Base-by-base conservation (phyloP, 2,329 filamentous ascomycete genomes). In the Pochonia chlamydosporia region DNA sequence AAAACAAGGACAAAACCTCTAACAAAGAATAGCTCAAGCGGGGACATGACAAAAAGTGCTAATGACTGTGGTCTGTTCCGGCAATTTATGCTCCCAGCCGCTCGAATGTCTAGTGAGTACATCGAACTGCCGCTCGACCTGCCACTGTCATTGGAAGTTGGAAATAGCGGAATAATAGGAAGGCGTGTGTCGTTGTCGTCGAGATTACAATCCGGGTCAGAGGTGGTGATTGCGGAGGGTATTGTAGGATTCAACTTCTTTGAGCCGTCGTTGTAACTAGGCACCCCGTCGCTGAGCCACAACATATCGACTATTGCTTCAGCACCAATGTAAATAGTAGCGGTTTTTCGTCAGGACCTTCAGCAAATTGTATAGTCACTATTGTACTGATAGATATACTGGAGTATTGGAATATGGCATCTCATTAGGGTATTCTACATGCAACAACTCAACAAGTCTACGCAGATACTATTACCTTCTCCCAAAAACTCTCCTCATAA, bases 171-270 rank as follows among this genome's bases (percentile, higher is more conserved):
- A 9, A 73, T 76, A 44, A 76, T 76, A 18, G 73, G 73, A 1
- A 63, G 73, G 4, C 61, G 73, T 9, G 71, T 76, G 1, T 74
- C 72, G 0, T 44, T 76, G 0, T 64, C 61, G 25, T 59, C 62
- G 1, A 52, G 57, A 0, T 46, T 53, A 0, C 40, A 46, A 1
- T 50, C 46, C 52, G 63, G 63, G 10, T 50, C 35, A 25, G 56
- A 55, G 23, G 52, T 54, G 5, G 61, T 72, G 0, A 51, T 74
- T 3, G 72, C 73, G 0, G 72, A 76, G 51, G 73, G 73, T 0
- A 72, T 76, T n/a, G 69, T 75, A 4, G 73, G 73, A 1, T 74
- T 73, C 55, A 76, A 76, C 30, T 67, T 65, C 39, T 43, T 60
- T 44, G 58, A 52, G 6, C 42, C 20, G 4, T 39, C 18, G 3